Percentiles rank a stretch among this genome's conserved stretches.
These are phyloP conservation scores for Penicillium sp. DNA, from an alignment of 2,329 filamentous ascomycete genomes.

Conservation along the genomic window DNA sequence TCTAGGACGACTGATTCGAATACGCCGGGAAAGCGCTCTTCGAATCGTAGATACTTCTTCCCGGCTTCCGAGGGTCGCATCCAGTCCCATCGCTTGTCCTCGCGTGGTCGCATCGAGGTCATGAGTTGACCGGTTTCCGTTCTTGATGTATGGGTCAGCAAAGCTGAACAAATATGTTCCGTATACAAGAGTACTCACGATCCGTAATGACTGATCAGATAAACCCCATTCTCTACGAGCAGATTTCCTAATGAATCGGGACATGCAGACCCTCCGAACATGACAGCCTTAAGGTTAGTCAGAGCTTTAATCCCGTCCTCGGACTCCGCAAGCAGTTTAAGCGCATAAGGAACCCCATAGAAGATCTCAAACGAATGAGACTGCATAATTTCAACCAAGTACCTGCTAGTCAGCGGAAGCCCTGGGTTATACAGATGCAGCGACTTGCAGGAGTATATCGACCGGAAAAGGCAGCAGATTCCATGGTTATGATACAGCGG, in stretches of 20 bases:
- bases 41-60: conserved; percentile 49
- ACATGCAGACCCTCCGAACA: conserved; percentile 63
- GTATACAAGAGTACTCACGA: conserved; percentile 46
- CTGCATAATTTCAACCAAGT: conserved; percentile 53
- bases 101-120: conserved; percentile 60
- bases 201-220: conserved; percentile 63
- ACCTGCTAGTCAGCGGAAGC: conserved; percentile 59
- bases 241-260: conserved; percentile 64
- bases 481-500: conserved; percentile 67
- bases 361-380: conserved; percentile 57
- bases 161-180: background rate
- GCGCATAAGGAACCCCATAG: conserved; percentile 66
- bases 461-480: conserved; percentile 59
- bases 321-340: conserved; percentile 67
- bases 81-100: conserved; percentile 66
- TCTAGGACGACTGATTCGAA: conserved; percentile 43
- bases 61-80: conserved; percentile 51
- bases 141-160: conserved; percentile 31
- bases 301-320: conserved; percentile 58
- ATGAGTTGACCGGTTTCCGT: conserved; percentile 68
- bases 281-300: conserved; percentile 55
- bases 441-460: conserved; percentile 56
- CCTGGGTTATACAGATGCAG: conserved; percentile 61
- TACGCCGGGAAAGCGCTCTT: conserved; percentile 41
- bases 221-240: conserved; percentile 58